Evolutionary conservation across 2,329 filamentous ascomycete genomes (phyloP), one percentile per base, ranked within the genome.

Genomic region (Plectosphaerella sp.): DNA sequence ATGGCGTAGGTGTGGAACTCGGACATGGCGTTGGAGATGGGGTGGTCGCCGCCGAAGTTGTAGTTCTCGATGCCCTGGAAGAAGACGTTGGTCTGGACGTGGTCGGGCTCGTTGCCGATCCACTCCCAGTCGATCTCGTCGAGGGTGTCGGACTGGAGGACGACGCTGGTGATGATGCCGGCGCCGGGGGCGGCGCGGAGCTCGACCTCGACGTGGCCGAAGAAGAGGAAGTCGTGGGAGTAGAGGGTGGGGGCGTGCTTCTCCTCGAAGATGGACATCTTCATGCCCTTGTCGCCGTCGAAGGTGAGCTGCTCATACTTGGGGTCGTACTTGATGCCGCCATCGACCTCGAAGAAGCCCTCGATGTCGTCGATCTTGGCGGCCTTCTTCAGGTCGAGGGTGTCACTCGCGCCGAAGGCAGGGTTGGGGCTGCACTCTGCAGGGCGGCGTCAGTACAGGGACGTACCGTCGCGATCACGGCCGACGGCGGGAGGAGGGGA

Each of bases 1-100:
- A 89, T 68, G 15, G 78, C 77, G 71, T 89, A 89, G 51, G 79
- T 87, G 71, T 88, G 84, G 60, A 74, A 78, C 24, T 61, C 61
- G 48, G 65, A 52, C 45, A 73, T 68, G 10, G 64, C 58, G 49
- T 72, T 68, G 45, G 59, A 50, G 45, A 84, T 70, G 24, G 67
- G 60, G 63, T 79, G 72, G 41, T 69, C 78, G 47, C 75, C 72
- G 58, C 79, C 74, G 61, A 75, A 78, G 37, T 70, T 72, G 46
- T 75, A 78, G 55, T 83, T 73, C 42, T 80, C 81, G 64, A 83
- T 62, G 28, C 77, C 78, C 64, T 80, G 79, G 58, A 76, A 76
- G 57, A 75, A 81, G 62, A 78, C 80, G 66, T 80, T 79, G 55
- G 70, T 77, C 57, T 80, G 64, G 6, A 73, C 72, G 10, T 67